Base-by-base conservation (phyloP, 169 alveolate genomes). In the Plasmodium vivax region DNA sequence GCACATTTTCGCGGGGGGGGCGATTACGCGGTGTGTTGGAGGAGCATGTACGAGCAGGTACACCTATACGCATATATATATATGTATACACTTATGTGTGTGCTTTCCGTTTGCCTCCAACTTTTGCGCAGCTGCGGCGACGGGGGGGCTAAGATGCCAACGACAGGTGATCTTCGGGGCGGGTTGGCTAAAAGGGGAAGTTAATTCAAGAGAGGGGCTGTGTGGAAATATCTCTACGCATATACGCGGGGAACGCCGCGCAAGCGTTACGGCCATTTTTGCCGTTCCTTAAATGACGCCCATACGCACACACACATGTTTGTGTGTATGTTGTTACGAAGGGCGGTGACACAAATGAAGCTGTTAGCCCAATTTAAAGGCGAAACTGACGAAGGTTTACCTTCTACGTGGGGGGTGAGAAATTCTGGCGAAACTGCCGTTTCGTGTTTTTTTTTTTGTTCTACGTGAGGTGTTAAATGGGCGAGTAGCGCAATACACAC, bases 1-100 rank as follows among this genome's bases (percentile, higher is more conserved):
- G 45, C 93, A 56, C 93, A 87, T 87, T 75, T 87, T 87, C 38
- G 3, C 71, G 36, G 77, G 23, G n/a, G 30, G 51, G 30, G 27
- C 19, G 8, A 51, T 79, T 79, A 34, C 51, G 38, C 3, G 43
- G n/a, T 83, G 51, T 83, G 43, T 36, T n/a, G 62, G 36, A 83
- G 62, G 36, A 83, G 74, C 47, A 36, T 14, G 19, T 14, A 83
- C 74, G 74, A 27, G 38, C 68, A 7, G 41, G 73, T 45, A 43
- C 19, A 41, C 85, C 34, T 81, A 43, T 43, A 81, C 12, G 56
- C n/a, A 36, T 38, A 75, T 72, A 5, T 72, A 72, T 62, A 27
- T 71, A 3, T 72, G 19, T 72, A 19, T 72, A n/a, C 43, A 72
- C 43, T 51, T 51, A 51, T 14, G 62, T 51, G 7, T 16, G 23